Evolutionary conservation across 768 basidiomycete genomes (phyloP).

Genomic region (Suillus sp.): DNA sequence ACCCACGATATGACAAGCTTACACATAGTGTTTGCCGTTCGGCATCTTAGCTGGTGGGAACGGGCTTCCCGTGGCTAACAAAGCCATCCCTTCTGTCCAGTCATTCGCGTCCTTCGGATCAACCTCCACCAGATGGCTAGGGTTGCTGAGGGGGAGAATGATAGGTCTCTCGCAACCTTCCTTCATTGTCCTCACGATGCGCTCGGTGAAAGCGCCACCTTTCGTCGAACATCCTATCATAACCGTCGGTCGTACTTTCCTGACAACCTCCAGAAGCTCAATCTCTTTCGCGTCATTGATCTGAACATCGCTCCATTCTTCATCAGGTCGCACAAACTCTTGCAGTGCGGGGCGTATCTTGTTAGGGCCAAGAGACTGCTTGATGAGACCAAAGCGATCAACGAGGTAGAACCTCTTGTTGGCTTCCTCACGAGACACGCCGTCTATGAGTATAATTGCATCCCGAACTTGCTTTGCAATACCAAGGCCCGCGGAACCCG

Average conservation of each 20-base stretch:
- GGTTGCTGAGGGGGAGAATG: conserved; percentile 85
- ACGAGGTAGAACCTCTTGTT: conserved; percentile 70
- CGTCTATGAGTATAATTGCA: conserved; percentile 64
- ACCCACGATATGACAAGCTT: conserved; percentile 26
- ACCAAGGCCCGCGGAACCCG: conserved; percentile 82
- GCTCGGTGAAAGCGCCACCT: conserved; percentile 76
- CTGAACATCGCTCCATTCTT: conserved; percentile 51
- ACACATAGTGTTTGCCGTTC: conserved; percentile 68
- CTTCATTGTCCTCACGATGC: conserved; percentile 69
- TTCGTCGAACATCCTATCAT: conserved; percentile 85
- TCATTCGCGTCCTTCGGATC: conserved; percentile 67
- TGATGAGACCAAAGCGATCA: conserved; percentile 68
- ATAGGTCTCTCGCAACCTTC: conserved; percentile 72
- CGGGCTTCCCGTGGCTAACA: conserved; percentile 84
- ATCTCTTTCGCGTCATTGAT: conserved; percentile 45
- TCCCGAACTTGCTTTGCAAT: conserved; percentile 77
- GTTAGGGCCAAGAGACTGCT: conserved; percentile 44
- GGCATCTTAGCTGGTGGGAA: conserved; percentile 74
- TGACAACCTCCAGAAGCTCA: conserved; percentile 67
- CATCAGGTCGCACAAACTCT: conserved; percentile 59
- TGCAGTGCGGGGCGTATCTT: conserved; percentile 49
- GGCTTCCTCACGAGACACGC: conserved; percentile 56
- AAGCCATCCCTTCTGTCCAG: conserved; percentile 80
- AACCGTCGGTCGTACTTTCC: conserved; percentile 74
- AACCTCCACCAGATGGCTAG: conserved; percentile 75